phyloP scores from a whole-genome alignment of 345 rosid genomes.

The Moricandia arvensis region DNA sequence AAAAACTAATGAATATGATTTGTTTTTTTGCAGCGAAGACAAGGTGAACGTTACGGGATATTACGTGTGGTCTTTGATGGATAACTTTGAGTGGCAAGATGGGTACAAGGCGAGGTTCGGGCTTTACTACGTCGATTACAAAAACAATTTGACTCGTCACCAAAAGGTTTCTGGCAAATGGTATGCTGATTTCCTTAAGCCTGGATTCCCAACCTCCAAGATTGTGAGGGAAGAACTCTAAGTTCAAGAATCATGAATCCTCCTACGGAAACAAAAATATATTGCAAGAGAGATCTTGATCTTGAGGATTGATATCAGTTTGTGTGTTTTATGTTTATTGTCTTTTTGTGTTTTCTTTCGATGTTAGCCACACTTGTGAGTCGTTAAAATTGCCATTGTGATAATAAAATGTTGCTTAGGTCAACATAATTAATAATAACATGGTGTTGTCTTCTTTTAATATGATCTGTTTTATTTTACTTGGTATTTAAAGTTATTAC shows the following conservation, averaged over 20 bases:
- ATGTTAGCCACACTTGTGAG: slow-evolving; percentile 5
- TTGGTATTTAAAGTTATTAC: too few species aligned
- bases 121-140: slow-evolving; percentile 31
- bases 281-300: slow-evolving; percentile 4
- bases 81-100: slow-evolving; percentile 42
- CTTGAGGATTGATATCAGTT: not conserved
- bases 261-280: not conserved
- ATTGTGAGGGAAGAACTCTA: slow-evolving; percentile 27
- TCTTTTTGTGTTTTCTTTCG: not conserved
- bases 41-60: slow-evolving; percentile 36
- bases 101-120: slow-evolving; percentile 36
- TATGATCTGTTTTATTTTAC: too few species aligned
- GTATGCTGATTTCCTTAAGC: slow-evolving; percentile 31
- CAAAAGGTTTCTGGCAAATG: slow-evolving; percentile 34
- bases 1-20: not conserved
- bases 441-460: not conserved
- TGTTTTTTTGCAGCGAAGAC: slow-evolving; percentile 18
- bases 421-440: not conserved
- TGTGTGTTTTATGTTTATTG: slow-evolving; percentile 1
- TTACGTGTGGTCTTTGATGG: slow-evolving; percentile 35
- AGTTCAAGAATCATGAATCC: slow-evolving; percentile 10
- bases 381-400: not conserved
- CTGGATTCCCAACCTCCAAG: slow-evolving; percentile 2
- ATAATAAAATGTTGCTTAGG: slow-evolving; percentile 14
- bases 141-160: slow-evolving; percentile 32